Evolutionary conservation across 768 basidiomycete genomes (phyloP), one percentile per base, ranked within the genome.

Genomic region (Lyophyllum semitale): DNA sequence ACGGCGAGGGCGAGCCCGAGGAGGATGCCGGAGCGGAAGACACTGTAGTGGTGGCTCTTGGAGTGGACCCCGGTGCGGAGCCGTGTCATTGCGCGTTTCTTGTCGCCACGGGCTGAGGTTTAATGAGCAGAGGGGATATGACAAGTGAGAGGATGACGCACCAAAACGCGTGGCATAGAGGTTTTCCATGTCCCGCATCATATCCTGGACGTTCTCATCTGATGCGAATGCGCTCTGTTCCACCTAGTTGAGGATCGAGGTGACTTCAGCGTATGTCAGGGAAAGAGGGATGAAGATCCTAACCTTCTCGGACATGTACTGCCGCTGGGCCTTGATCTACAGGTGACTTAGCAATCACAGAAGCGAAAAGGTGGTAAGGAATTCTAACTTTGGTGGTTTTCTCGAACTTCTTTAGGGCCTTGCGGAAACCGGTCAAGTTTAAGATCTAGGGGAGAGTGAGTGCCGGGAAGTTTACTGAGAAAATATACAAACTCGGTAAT

Each of bases 391-490:
- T 84, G 13, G 93, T 88, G 4, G 81, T 72, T 67, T 92, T 95
- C 64, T 89, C 89, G 58, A 91, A 94, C 68, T 93, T 94, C 72
- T 89, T 93, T 53, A 94, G 67, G 0, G 86, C 87, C 67, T 94
- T 94, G 25, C 90, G 79, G 68, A 97, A 94, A 1, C 96, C 97
- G 1, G 92, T 91, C 9, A 94, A 70, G 68, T 99, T 98, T 37
- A 98, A 71, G 42, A 89, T 84, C 88, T 93, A 59, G 17, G 4
- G 4, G 23, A 20, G 45, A 25, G 7, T 44, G 6, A 22, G 11
- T 2, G 8, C 22, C 18, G 12, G 12, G 20, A 26, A 42, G n/a
- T 4, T 6, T 1, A 44, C 9, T 1, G 48, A 25, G n/a, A 17
- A 40, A 15, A 3, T 8, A 38, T 2, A 66, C 83, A 15, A 65